Percentiles rank a stretch among this genome's conserved stretches.
Conservation (phyloP, 2,329 filamentous ascomycete species). For the Apiospora phragmitis region DNA sequence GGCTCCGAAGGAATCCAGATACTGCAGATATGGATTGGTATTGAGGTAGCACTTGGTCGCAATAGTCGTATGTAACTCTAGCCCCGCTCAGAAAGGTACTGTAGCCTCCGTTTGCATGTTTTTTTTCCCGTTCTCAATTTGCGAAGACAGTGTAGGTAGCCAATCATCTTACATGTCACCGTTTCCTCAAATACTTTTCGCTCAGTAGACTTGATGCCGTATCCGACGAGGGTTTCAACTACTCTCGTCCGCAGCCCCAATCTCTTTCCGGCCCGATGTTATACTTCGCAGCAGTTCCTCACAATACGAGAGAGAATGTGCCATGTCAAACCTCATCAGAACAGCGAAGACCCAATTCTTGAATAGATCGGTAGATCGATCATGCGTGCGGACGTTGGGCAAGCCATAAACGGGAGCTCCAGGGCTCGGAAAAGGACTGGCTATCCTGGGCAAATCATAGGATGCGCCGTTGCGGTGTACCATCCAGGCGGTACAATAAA, state of each 20-base stretch:
- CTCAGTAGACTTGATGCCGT: not conserved
- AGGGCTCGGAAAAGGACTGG: not conserved
- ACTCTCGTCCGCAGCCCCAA: not conserved
- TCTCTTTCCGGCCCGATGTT: not conserved
- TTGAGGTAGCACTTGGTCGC: not conserved
- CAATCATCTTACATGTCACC: not conserved
- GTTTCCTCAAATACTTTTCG: not conserved
- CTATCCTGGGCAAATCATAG: not conserved
- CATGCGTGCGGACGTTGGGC: not conserved
- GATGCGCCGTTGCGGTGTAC: not conserved
- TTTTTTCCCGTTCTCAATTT: not conserved
- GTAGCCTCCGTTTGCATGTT: not conserved
- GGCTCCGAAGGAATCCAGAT: not conserved
- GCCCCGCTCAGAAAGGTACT: not conserved
- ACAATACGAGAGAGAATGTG: not conserved
- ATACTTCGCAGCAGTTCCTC: not conserved
- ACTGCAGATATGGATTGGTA: not conserved
- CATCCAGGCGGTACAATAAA: not conserved
- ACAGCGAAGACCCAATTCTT: not conserved
- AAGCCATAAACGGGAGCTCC: not conserved
- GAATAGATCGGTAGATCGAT: not conserved
- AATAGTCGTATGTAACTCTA: not conserved
- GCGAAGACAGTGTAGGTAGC: not conserved
- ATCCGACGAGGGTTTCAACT: not conserved
- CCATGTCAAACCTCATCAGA: not conserved